These are phyloP conservation scores for Phytophthora ohioensis DNA, from an alignment of 352 stramenopile species.

Conservation along the genomic window DNA sequence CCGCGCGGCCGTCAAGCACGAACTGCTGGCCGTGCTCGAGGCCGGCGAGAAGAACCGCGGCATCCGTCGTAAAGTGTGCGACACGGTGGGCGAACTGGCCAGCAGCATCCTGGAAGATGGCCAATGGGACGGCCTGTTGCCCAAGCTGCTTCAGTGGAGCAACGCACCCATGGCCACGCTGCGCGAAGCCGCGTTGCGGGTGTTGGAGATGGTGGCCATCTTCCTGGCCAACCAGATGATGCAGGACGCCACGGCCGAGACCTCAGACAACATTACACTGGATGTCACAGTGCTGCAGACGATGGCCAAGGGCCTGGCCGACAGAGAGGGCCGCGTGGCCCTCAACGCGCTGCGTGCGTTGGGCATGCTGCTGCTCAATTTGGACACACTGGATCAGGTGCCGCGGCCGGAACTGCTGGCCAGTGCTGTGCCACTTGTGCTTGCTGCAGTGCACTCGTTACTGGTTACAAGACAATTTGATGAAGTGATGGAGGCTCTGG, in stretches of 20 bases:
- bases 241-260: conserved; percentile 39
- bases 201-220: conserved; percentile 86
- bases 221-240: conserved; percentile 71
- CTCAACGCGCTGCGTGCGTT: conserved; percentile 78
- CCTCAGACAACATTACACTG: conserved; percentile 36
- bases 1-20: conserved; percentile 58
- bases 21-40: conserved; percentile 72
- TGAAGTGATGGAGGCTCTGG: conserved; percentile 80
- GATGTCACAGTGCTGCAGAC: conserved; percentile 65
- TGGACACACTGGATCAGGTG: conserved; percentile 69
- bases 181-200: conserved; percentile 73
- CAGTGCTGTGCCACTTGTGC: conserved; percentile 59
- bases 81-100: conserved; percentile 85
- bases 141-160: conserved; percentile 74
- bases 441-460: conserved; percentile 63
- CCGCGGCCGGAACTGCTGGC: conserved; percentile 62
- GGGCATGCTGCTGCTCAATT: conserved; percentile 78
- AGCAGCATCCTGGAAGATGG: conserved; percentile 83
- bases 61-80: conserved; percentile 86
- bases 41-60: conserved; percentile 68
- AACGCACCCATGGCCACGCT: conserved; percentile 55
- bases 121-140: conserved; percentile 81
- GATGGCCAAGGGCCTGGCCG: conserved; percentile 58
- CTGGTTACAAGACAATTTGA: conserved; percentile 64
- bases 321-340: conserved; percentile 68